Evolutionary conservation across 2,329 filamentous ascomycete genomes (phyloP), one percentile per base, ranked within the genome.

Genomic region (Penicillium olsonii): DNA sequence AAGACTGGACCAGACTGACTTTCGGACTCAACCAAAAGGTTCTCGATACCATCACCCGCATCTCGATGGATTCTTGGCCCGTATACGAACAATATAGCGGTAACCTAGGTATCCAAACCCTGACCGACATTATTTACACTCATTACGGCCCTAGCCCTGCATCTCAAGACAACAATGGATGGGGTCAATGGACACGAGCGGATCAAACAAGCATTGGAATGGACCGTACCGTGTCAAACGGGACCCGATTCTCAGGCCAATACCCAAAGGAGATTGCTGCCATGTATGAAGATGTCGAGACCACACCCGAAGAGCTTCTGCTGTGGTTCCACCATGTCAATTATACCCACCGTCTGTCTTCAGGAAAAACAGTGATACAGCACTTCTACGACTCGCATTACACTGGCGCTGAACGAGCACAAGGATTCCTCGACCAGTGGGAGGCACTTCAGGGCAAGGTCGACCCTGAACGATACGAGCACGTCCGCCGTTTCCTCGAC

Each of bases 301-400:
- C 81, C 0, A 88, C 85, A 0, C 85, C 85, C 0, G 86, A 88
- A 52, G 75, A 88, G 18, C 71, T 89, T 1, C 67, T 89, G 2
- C 73, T 89, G 2, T 90, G 86, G 86, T 89, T 89, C 69, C 87
- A 89, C 65, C 87, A 90, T 61, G 84, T 89, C 0, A 78, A 79
- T 3, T 90, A 87, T 63, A 87, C 82, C 0, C 80, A 87, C 33
- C 67, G 65, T 6, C 76, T 89, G 2, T 75, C 83, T 9, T 82
- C 79, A 0, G 83, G 84, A 10, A 81, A 85, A 66, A 87, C 85
- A 0, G 84, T 89, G 2, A 85, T 85, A 43, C 83, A 85, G 59
- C 81, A 85, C 60, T 84, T 85, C 64, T 85, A 85, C 60, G 78
- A 85, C 52, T 81, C 82, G 0, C 83, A 85, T 53, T 84, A 85